These are phyloP conservation scores for Cochliopodium minus DNA, from an alignment of 208 protist genomes.

Conservation along the genomic window DNA sequence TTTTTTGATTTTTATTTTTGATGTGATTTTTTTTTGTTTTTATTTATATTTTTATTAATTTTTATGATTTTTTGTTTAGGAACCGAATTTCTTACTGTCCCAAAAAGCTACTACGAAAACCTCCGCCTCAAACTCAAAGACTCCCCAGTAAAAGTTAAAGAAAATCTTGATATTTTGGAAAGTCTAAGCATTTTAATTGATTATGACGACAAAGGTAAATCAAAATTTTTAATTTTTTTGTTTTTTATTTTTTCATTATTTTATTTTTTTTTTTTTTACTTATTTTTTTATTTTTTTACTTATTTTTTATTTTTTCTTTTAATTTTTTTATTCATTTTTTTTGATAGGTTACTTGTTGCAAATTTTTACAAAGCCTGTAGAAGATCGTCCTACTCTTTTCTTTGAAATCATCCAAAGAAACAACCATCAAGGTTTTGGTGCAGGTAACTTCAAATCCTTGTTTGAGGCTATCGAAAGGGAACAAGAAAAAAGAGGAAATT, in stretches of 20 bases:
- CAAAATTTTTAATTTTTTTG: not conserved
- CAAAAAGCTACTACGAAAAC: slow-evolving; percentile 42
- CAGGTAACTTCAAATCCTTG: slow-evolving; percentile 52
- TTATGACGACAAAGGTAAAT: slow-evolving; percentile 47
- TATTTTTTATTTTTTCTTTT: no score
- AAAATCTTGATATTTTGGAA: slow-evolving; percentile 32
- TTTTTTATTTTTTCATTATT: no score
- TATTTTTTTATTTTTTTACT: no score
- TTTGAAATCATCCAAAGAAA: slow-evolving; percentile 57
- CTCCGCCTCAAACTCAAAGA: slow-evolving; percentile 27
- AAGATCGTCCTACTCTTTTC: slow-evolving; percentile 61
- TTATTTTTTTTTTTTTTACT: no score
- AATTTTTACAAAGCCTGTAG: slow-evolving; percentile 55
- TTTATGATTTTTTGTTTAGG: slow-evolving; percentile 20
- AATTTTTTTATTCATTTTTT: no score
- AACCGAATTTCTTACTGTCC: slow-evolving; percentile 44
- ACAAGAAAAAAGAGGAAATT: slow-evolving; percentile 7
- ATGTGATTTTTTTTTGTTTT: no score
- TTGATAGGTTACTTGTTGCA: slow-evolving; percentile 44
- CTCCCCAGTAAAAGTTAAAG: slow-evolving; percentile 25
- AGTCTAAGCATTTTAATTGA: slow-evolving; percentile 49
- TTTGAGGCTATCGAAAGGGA: slow-evolving; percentile 43
- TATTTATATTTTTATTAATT: slow-evolving; percentile 5
- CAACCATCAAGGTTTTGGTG: slow-evolving; percentile 47
- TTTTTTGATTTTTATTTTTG: no score